phyloP scores from a whole-genome alignment of 2,329 filamentous ascomycete genomes.

The Gnomoniopsis sp. region DNA sequence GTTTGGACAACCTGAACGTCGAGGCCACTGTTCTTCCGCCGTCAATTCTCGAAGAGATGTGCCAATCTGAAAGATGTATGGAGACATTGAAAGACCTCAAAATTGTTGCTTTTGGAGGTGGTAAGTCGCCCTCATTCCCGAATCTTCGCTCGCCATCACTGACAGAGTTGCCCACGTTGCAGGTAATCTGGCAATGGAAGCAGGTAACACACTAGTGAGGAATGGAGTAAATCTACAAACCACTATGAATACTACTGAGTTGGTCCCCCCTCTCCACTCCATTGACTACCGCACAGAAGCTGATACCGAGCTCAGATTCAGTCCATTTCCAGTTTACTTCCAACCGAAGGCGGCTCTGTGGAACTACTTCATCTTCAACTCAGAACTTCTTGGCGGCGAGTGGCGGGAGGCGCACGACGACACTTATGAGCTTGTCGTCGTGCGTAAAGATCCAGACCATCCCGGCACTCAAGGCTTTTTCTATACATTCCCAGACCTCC shows the following conservation, averaged over 20 bases:
- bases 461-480: conserved; percentile 37
- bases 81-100: background rate
- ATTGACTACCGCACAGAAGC: no score
- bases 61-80: background rate
- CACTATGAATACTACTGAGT: background rate
- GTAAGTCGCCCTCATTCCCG: background rate
- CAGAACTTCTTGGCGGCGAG: background rate
- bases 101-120: background rate
- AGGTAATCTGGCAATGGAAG: background rate
- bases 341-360: conserved; percentile 21
- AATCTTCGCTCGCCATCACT: background rate
- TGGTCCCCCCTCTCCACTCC: no score
- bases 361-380: conserved; percentile 7
- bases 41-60: background rate
- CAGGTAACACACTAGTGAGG: conserved; percentile 9
- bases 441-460: conserved; percentile 24
- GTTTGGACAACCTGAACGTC: background rate
- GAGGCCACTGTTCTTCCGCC: background rate
- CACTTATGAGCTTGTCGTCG: conserved; percentile 31
- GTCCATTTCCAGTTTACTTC: conserved; percentile 19
- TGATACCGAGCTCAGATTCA: background rate
- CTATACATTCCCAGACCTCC: conserved; percentile 34
- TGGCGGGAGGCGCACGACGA: conserved; percentile 20
- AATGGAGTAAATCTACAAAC: conserved; percentile 10
- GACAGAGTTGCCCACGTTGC: background rate